Evolutionary conservation across 2,329 filamentous ascomycete genomes (phyloP).

Genomic region (Sporothrix pseudoabietina): DNA sequence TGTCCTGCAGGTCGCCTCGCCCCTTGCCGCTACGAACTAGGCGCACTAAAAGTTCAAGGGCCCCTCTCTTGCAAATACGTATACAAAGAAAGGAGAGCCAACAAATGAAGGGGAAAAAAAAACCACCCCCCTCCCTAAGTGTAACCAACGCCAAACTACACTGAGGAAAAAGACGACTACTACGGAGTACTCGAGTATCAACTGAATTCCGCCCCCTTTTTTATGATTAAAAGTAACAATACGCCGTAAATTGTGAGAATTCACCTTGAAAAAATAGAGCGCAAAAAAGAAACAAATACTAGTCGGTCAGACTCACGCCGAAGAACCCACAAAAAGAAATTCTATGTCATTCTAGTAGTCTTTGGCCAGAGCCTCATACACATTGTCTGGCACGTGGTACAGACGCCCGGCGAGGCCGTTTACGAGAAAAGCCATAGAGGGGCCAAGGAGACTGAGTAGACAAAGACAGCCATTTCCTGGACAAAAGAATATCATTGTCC

Average conservation of each 20-base stretch:
- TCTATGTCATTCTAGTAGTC: not conserved
- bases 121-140: not conserved
- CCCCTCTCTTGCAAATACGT: not conserved
- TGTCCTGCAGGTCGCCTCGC: conserved; percentile 35
- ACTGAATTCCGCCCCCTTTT: not conserved
- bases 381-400: not conserved
- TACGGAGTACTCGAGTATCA: not conserved
- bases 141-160: not conserved
- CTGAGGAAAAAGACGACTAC: not conserved
- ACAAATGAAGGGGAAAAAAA: not conserved
- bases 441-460: not conserved
- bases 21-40: conserved; percentile 32
- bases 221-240: not conserved
- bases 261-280: not conserved
- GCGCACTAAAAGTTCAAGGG: conserved; percentile 10
- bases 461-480: not conserved
- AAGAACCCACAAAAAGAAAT: not conserved
- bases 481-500: not conserved
- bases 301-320: not conserved
- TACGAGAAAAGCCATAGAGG: not conserved
- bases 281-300: not conserved
- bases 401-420: not conserved
- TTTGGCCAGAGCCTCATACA: not conserved
- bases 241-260: not conserved
- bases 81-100: not conserved